Base-by-base conservation (phyloP, 2,329 filamentous ascomycete genomes). In the Penicillium hesseltinei region DNA sequence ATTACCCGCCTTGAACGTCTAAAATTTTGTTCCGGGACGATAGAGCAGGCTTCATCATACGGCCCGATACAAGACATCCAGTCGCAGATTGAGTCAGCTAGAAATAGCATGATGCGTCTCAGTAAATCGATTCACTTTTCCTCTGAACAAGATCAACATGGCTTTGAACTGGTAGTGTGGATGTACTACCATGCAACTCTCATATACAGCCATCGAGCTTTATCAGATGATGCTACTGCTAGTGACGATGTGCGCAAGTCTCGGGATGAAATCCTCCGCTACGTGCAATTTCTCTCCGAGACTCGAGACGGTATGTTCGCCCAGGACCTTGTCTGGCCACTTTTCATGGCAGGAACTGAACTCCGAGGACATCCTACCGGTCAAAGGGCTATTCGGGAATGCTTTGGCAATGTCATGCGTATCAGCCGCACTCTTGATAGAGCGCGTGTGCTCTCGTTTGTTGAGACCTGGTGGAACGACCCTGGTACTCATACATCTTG, bases 281-380 rank as follows among this genome's bases (percentile, higher is more conserved):
- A 35, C 60, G 15, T 51, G n/a, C 36, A 44, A 33, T 42, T 36
- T 52, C 31, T 59, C 10, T 57, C 54, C 13, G 54, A 45, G 57
- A 63, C 53, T 6, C 42, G 42, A 45, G 53, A 45, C 21, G 51
- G 48, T 23, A 58, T 56, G 33, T 64, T 69, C 36, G 62, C 63
- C 5, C 67, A 70, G 19, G 64, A 70, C 43, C 58, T 70, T 4
- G 64, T 69, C 33, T 70, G 68, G 68, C 68, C 67, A 15, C 43
- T 68, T 1, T 69, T 70, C n/a, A 60, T 69, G 23, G 62, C 65
- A 3, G 67, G 68, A 10, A 64, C 67, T 1, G 66, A 69, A 48
- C 61, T 65, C 19, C 55, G 56, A 25, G 51, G 47, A 6, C 49
- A 59, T 43, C 35, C 17, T 10, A 52, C 19, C 10, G 36, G 25